Conservation (phyloP, 495 filamentous ascomycete genomes). For the Ramalina peruviana region DNA sequence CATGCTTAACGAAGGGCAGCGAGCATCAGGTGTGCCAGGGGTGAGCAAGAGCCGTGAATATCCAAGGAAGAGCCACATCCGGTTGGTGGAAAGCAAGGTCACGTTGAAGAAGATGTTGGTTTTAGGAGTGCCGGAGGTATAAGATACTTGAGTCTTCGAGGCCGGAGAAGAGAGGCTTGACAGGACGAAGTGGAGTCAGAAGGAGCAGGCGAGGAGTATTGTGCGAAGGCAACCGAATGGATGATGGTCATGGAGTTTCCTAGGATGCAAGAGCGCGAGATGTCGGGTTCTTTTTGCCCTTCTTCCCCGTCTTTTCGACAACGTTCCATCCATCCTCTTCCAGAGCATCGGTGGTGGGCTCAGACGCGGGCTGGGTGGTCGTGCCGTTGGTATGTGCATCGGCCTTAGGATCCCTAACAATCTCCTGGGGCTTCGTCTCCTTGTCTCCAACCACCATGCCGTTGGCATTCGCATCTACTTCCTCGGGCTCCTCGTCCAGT, state of each 20-base stretch:
- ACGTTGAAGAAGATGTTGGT: too few species aligned
- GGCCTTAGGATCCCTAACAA: conserved; percentile 20
- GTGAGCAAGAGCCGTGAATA: too few species aligned
- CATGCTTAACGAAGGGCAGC: too few species aligned
- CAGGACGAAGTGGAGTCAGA: too few species aligned
- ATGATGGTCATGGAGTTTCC: background rate
- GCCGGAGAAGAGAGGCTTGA: too few species aligned
- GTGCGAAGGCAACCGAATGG: too few species aligned
- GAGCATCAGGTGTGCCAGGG: too few species aligned
- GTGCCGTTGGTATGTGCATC: conserved; percentile 25
- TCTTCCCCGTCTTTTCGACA: conserved; percentile 42
- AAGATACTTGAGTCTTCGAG: too few species aligned
- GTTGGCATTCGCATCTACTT: conserved; percentile 19
- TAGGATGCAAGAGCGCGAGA: conserved; percentile 35
- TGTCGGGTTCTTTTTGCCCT: conserved; percentile 30
- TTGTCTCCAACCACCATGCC: conserved; percentile 25
- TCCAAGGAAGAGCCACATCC: too few species aligned
- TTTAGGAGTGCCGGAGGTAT: too few species aligned
- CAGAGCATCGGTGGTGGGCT: conserved; percentile 21
- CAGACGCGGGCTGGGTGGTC: conserved; percentile 22
- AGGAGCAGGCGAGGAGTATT: too few species aligned
- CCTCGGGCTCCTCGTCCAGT: conserved; percentile 18
- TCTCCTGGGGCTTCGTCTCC: conserved; percentile 28
- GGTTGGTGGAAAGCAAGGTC: too few species aligned
- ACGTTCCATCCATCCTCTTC: conserved; percentile 74